Evolutionary conservation across 345 rosid genomes (phyloP).

Genomic region (Corymbia maculata): DNA sequence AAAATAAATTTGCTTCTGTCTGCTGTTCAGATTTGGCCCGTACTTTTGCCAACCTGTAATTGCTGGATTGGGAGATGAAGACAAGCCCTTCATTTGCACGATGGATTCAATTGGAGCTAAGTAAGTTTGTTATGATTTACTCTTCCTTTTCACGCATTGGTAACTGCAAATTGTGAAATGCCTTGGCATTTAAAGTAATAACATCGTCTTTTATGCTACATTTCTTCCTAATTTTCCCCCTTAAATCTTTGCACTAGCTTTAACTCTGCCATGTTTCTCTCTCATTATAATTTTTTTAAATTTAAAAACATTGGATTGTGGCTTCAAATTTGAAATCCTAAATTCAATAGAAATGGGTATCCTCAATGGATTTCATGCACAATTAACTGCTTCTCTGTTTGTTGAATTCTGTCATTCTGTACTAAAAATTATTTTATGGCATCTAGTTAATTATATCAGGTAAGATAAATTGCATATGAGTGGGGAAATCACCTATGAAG

Average conservation of each 20-base stretch:
- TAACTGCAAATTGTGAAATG: not conserved
- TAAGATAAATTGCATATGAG: not conserved
- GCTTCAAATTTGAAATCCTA: not conserved
- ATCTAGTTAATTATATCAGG: not conserved
- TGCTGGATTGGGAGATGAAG: conserved; percentile 90
- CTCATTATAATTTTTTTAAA: not conserved
- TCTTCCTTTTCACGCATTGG: not conserved
- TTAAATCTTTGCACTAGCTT: not conserved
- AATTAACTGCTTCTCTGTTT: not conserved
- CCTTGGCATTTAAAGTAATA: not conserved
- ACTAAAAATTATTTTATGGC: not conserved
- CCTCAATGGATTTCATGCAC: not conserved
- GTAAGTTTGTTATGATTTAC: conserved; percentile 27
- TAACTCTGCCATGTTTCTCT: not conserved
- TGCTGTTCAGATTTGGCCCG: conserved; percentile 73
- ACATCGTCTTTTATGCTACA: not conserved
- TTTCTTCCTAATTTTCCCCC: not conserved
- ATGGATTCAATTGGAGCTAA: conserved; percentile 96
- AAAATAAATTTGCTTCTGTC: not conserved
- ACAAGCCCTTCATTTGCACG: conserved; percentile 95
- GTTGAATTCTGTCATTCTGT: not conserved
- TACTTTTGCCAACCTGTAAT: conserved; percentile 96
- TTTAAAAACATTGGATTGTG: not conserved
- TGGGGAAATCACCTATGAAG: not conserved
- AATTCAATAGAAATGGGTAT: not conserved